phyloP scores from a whole-genome alignment of 106 monocot species.

The Allium cepa region DNA sequence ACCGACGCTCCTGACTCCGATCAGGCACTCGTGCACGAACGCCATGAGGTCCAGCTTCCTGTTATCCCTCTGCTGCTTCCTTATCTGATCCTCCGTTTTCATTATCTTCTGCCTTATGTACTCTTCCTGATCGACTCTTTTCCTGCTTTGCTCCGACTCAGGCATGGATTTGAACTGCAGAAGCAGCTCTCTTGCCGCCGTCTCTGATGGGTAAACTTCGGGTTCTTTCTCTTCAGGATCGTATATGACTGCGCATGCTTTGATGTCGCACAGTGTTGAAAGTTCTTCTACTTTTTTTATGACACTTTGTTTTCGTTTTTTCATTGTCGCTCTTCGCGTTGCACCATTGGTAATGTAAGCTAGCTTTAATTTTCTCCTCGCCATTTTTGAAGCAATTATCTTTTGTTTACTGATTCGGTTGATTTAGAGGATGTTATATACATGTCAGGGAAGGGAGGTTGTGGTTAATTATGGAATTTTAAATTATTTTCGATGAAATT shows the following conservation, averaged over 20 bases:
- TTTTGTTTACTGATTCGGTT: no score
- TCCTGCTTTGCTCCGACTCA: neutral
- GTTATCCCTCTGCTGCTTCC: neutral
- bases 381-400: neutral
- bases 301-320: neutral
- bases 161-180: neutral
- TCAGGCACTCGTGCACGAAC: neutral
- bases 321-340: neutral
- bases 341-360: neutral
- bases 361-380: slow-evolving; percentile 1
- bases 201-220: slow-evolving; percentile 6
- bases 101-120: neutral
- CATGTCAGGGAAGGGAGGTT: no score
- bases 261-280: slow-evolving; percentile 6
- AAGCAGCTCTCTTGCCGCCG: neutral
- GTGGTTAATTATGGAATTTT: no score
- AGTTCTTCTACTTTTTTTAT: slow-evolving; percentile 7
- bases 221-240: neutral
- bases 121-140: slow-evolving; percentile 1
- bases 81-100: neutral
- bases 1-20: neutral
- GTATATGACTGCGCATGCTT: slow-evolving; percentile 1
- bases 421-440: no score
- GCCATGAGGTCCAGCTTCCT: neutral
- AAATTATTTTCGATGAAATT: no score